A percentile compares a stretch with the other conserved stretches of the same genome.
Conservation (phyloP, 2,329 filamentous ascomycete species). For the Apiospora saccharicola region DNA sequence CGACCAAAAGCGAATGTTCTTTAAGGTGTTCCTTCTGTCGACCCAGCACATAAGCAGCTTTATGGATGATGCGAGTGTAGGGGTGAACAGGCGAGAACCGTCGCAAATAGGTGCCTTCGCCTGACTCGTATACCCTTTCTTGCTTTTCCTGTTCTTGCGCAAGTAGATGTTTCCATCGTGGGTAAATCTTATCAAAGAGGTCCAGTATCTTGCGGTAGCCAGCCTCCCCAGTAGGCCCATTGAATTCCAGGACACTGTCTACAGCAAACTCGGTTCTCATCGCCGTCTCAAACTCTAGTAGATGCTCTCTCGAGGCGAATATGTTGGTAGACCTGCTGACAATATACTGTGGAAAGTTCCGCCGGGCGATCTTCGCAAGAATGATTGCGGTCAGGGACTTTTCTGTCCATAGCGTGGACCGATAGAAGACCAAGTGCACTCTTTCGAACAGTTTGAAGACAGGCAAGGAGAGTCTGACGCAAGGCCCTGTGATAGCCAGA, state of each 20-base stretch:
- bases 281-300: conserved; percentile 90
- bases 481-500: conserved; percentile 78
- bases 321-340: conserved; percentile 91
- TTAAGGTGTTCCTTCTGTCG: conserved; percentile 81
- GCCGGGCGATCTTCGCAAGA: conserved; percentile 84
- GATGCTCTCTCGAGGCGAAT: conserved; percentile 75
- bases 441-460: conserved; percentile 87
- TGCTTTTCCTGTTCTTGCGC: conserved; percentile 81
- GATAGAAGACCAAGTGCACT: conserved; percentile 94
- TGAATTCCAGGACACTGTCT: conserved; percentile 83
- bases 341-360: conserved; percentile 89
- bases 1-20: conserved; percentile 77
- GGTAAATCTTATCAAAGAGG: conserved; percentile 77
- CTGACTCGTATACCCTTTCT: conserved; percentile 76
- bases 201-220: conserved; percentile 73
- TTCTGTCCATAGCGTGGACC: conserved; percentile 96
- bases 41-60: conserved; percentile 79
- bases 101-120: conserved; percentile 87
- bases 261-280: conserved; percentile 82
- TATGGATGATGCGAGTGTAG: conserved; percentile 92
- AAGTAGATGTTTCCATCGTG: conserved; percentile 79
- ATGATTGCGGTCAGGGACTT: conserved; percentile 96
- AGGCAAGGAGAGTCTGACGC: conserved; percentile 78
- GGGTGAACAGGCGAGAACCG: conserved; percentile 92
- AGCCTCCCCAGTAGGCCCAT: conserved; percentile 71